phyloP scores from a whole-genome alignment of 805 yeast genomes.

The Kodamaea laetipori region DNA sequence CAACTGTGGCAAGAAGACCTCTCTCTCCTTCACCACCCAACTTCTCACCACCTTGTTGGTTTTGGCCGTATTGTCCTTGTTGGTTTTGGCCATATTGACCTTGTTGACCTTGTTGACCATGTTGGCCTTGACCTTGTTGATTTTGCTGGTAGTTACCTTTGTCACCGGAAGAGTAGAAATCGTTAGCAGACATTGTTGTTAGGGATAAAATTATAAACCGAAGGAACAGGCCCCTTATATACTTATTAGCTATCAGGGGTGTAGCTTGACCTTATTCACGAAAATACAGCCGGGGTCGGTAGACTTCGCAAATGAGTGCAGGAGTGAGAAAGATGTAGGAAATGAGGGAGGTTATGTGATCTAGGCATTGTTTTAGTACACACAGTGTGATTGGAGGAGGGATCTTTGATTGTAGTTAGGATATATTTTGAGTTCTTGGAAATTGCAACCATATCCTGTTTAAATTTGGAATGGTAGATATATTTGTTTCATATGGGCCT shows the following conservation, averaged over 20 bases:
- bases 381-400: too few relatives aligned
- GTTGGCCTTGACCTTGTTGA: too few relatives aligned
- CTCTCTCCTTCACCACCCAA: constrained; percentile 26
- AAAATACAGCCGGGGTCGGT: too few relatives aligned
- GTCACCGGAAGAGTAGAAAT: constrained; percentile 27
- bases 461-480: too few relatives aligned
- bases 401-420: too few relatives aligned
- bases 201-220: background rate
- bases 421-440: too few relatives aligned
- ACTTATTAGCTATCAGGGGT: background rate
- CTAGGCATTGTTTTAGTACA: background rate
- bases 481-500: too few relatives aligned
- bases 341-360: background rate
- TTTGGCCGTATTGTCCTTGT: constrained; percentile 32
- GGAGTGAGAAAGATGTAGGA: background rate
- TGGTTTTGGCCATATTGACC: constrained; percentile 20
- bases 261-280: background rate
- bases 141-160: too few relatives aligned
- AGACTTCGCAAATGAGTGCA: background rate
- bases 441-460: too few relatives aligned
- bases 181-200: constrained; percentile 27
- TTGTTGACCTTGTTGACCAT: too few relatives aligned
- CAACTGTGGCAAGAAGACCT: constrained; percentile 30
- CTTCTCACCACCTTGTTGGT: constrained; percentile 20
- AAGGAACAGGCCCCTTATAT: constrained; percentile 2